phyloP scores from a whole-genome alignment of 768 basidiomycete genomes.

The Serendipita vermifera region DNA sequence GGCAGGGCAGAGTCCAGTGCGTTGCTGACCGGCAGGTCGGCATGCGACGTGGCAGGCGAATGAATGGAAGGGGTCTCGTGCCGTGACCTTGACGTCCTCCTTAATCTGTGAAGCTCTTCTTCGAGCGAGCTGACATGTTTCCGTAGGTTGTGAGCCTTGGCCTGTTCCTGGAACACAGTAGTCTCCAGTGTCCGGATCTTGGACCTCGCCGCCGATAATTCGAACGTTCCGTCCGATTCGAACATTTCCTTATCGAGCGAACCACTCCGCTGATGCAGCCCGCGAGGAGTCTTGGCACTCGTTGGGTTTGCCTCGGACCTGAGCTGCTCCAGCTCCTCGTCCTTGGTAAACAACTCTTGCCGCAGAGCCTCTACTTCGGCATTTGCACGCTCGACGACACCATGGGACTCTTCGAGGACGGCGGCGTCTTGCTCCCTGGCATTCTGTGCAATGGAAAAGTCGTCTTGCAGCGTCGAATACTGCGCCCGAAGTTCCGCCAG shows the following conservation, averaged over 20 bases:
- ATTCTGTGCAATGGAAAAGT: constrained; percentile 37
- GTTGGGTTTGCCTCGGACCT: constrained; percentile 28
- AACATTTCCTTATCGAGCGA: constrained; percentile 59
- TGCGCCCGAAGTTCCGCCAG: constrained; percentile 26
- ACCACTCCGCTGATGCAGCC: neutral
- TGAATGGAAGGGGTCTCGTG: constrained; percentile 40
- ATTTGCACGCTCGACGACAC: constrained; percentile 48
- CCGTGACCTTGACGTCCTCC: constrained; percentile 32
- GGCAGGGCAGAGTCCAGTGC: constrained; percentile 58
- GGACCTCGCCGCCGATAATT: constrained; percentile 67
- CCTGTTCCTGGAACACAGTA: constrained; percentile 58
- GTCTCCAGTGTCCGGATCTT: constrained; percentile 68
- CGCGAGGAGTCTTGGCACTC: constrained; percentile 26
- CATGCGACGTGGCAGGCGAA: constrained; percentile 28
- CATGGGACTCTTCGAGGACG: constrained; percentile 47
- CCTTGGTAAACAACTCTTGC: constrained; percentile 44
- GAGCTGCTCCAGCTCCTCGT: constrained; percentile 53
- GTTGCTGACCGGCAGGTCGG: constrained; percentile 31
- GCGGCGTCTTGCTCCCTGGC: constrained; percentile 38
- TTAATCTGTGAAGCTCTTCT: constrained; percentile 44
- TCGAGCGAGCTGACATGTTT: constrained; percentile 53
- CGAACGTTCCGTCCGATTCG: constrained; percentile 60
- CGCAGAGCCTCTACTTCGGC: constrained; percentile 61
- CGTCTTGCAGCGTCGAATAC: constrained; percentile 29
- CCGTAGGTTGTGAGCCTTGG: constrained; percentile 50